A percentile compares a stretch with the other conserved stretches of the same genome.
Evolutionary conservation across 352 stramenopile species (phyloP).

Genomic region (Phytophthora pseudosyringae): DNA sequence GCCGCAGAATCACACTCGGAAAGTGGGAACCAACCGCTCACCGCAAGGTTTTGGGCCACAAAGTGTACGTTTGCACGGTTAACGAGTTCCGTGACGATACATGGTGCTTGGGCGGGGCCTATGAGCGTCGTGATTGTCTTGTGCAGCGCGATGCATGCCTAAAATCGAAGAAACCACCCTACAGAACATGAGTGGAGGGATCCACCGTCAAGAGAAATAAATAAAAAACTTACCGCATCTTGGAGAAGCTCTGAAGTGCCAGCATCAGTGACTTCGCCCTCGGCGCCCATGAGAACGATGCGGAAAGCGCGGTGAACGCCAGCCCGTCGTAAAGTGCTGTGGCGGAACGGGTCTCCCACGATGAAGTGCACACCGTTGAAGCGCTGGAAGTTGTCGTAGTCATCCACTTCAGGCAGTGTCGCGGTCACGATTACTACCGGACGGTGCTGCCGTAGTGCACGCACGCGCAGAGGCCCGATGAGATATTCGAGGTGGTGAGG

Average conservation of each 20-base stretch:
- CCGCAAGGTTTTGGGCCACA: conserved; percentile 72
- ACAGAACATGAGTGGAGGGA: neutral
- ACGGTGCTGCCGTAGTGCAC: conserved; percentile 67
- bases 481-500: conserved; percentile 85
- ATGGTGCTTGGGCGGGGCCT: conserved; percentile 54
- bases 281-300: conserved; percentile 79
- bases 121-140: conserved; percentile 77
- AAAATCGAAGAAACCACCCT: neutral
- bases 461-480: conserved; percentile 75
- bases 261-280: conserved; percentile 61
- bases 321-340: conserved; percentile 55
- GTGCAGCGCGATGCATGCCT: conserved; percentile 76
- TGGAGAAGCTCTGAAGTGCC: conserved; percentile 72
- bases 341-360: conserved; percentile 67
- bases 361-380: conserved; percentile 78
- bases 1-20: conserved; percentile 35
- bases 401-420: conserved; percentile 56
- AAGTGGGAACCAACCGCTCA: conserved; percentile 74
- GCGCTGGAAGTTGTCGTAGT: conserved; percentile 64
- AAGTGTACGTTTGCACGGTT: conserved; percentile 86
- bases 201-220: too few relatives aligned
- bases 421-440: conserved; percentile 70
- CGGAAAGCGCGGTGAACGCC: conserved; percentile 61
- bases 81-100: conserved; percentile 81
- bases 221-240: conserved; percentile 55